These are phyloP conservation scores for Wolfiporia cocos DNA, from an alignment of 1,284 basidiomycete genomes.

Conservation along the genomic window DNA sequence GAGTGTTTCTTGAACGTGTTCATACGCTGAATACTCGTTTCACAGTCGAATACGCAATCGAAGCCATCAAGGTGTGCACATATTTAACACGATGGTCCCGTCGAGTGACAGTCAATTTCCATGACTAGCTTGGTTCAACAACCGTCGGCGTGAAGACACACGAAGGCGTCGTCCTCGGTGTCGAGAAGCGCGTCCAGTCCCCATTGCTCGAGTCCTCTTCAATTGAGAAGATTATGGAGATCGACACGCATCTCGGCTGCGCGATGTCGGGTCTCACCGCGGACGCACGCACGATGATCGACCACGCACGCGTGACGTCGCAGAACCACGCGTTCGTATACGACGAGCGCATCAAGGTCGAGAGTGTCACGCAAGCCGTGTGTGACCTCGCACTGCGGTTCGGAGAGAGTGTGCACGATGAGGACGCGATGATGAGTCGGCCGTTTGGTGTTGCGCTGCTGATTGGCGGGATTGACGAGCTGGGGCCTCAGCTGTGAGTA, in stretches of 20 bases:
- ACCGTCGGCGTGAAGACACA: conserved; percentile 90
- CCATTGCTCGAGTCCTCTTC: conserved; percentile 92
- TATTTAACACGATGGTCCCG: too few relatives aligned
- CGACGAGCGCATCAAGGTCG: conserved; percentile 95
- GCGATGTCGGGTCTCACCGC: conserved; percentile 99
- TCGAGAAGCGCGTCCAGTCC: conserved; percentile 98
- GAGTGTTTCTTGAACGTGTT: too few relatives aligned
- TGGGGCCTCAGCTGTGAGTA: conserved; percentile 88
- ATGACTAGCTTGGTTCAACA: conserved; percentile 85
- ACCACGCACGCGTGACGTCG: conserved; percentile 95
- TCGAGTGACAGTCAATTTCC: background rate
- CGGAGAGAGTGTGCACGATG: conserved; percentile 98
- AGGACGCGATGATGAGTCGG: conserved; percentile 98
- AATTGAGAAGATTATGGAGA: conserved; percentile 99
- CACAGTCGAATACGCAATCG: conserved; percentile 97
- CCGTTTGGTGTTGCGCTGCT: conserved; percentile 98
- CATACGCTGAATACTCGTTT: conserved; percentile 9
- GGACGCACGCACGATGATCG: conserved; percentile 99
- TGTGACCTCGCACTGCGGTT: conserved; percentile 97
- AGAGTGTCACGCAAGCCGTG: conserved; percentile 95
- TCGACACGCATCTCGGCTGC: conserved; percentile 93
- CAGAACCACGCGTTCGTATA: conserved; percentile 98
- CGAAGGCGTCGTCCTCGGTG: conserved; percentile 89
- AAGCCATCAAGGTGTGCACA: conserved; percentile 84
- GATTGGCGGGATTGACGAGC: conserved; percentile 95